A percentile compares a stretch with the other conserved stretches of the same genome.
Conservation (phyloP, 2,329 filamentous ascomycete species). For the Orbilia brochopaga region DNA sequence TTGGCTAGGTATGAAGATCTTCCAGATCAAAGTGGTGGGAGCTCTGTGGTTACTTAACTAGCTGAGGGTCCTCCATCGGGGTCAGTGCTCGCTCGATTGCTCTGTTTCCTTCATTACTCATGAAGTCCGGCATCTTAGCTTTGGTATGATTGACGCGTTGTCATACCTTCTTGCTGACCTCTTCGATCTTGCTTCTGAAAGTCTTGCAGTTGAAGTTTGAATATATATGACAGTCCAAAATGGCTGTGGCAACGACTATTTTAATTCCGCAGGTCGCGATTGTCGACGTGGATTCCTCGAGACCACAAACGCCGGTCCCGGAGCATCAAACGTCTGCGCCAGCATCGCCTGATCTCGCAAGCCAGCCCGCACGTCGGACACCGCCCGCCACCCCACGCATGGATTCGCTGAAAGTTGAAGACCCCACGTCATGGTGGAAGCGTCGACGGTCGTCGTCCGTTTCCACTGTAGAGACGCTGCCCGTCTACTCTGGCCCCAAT, state of each 20-base stretch:
- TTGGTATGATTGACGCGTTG: no score
- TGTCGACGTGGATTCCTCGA: conserved; percentile 42
- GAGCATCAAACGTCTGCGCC: conserved; percentile 27
- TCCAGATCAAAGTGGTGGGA: background rate
- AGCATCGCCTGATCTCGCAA: no score
- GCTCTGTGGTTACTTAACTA: conserved; percentile 27
- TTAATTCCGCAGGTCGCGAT: conserved; percentile 43
- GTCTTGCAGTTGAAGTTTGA: no score
- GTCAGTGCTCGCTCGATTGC: background rate
- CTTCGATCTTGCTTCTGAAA: no score
- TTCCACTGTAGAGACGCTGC: conserved; percentile 43
- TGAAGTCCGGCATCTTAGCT: no score
- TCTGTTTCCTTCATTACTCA: background rate
- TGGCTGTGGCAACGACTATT: conserved; percentile 26
- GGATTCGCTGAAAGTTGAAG: conserved; percentile 41
- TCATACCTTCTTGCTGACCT: no score
- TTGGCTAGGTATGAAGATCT: conserved; percentile 8
- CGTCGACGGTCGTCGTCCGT: conserved; percentile 42
- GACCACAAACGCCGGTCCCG: conserved; percentile 35
- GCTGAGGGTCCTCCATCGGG: background rate
- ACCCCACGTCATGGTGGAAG: conserved; percentile 16
- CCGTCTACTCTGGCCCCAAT: conserved; percentile 29
- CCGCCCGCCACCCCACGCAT: conserved; percentile 26
- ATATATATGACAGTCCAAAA: conserved; percentile 3
- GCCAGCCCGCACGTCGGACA: no score